Base-by-base conservation (phyloP, 1,139 yeast genomes). In the Nakaseomyces kungkrabaensis region DNA sequence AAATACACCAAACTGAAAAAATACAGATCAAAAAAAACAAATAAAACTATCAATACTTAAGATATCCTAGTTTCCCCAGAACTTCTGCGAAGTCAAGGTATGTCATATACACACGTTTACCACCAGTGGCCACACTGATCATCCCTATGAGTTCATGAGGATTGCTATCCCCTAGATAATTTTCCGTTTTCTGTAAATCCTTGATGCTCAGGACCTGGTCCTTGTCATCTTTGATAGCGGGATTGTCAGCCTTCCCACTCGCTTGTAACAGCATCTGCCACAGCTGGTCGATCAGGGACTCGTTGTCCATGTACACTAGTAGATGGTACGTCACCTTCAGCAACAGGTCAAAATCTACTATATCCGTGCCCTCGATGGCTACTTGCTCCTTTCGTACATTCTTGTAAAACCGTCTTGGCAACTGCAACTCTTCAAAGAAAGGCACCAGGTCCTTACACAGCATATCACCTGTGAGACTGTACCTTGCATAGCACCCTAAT, bases 311-410 rank as follows among this genome's bases (percentile, higher is more conserved):
- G 46, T 73, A 63, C 11, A 70, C 58, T 37, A 75, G 52, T 48
- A 75, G 55, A 32, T 72, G 68, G 46, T 68, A 72, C 1, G 75
- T 72, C 45, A 60, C 59, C 36, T 62, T 59, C 34, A 75, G 50
- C 49, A 74, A 60, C 50, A 68, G 70, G 43, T 75, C 78, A 52
- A 75, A 74, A 56, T 75, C 80, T 9, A 77, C 66, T 5, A 75
- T 60, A 40, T 67, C 55, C 1, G 70, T 63, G 0, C 71, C 72
- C 17, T 68, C 72, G 4, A 72, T 54, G 1, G 66, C 56, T 25
- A 71, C 54, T 5, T 63, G 62, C 0, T 57, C 52, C 0, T 32
- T 34, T 3, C 57, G 49, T 3, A 61, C 49, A 45, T 60, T 48
- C 38, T 53, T 54, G 45, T 51, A 56, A 40, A 63, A 63, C 4